phyloP scores from a whole-genome alignment of 192 early-diverging fungal species.

The Cladochytrium replicatum region DNA sequence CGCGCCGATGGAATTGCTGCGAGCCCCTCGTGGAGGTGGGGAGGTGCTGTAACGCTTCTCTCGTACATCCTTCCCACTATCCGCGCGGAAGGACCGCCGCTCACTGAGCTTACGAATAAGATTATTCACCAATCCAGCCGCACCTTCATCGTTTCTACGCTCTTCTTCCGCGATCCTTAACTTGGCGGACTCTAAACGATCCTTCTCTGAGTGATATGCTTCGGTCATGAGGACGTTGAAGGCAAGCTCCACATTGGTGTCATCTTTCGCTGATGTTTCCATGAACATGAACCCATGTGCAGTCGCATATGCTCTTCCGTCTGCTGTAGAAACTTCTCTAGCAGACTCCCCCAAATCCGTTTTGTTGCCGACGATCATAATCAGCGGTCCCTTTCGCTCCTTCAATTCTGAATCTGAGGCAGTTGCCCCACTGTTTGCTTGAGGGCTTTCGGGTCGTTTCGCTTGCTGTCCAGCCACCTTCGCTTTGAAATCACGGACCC shows the following conservation, averaged over 20 bases:
- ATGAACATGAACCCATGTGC: slow-evolving; percentile 26
- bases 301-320: slow-evolving; percentile 25
- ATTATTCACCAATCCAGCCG: too few species aligned
- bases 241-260: slow-evolving; percentile 22
- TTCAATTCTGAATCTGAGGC: too few species aligned
- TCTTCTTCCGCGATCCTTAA: too few species aligned
- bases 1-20: too few species aligned
- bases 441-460: slow-evolving; percentile 33
- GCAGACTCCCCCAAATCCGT: background rate
- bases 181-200: too few species aligned
- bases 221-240: slow-evolving; percentile 25
- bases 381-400: too few species aligned
- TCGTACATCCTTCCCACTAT: too few species aligned
- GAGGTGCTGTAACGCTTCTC: too few species aligned
- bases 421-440: slow-evolving; percentile 97
- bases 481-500: slow-evolving; percentile 94
- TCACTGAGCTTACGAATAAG: too few species aligned
- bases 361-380: slow-evolving; percentile 3
- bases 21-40: too few species aligned
- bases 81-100: too few species aligned
- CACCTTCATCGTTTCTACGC: too few species aligned
- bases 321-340: slow-evolving; percentile 13
- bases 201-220: slow-evolving; percentile 19
- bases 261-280: slow-evolving; percentile 16
- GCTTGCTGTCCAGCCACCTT: slow-evolving; percentile 94